phyloP scores from a whole-genome alignment of 1,284 basidiomycete species.

The Hemileia vastatrix region DNA sequence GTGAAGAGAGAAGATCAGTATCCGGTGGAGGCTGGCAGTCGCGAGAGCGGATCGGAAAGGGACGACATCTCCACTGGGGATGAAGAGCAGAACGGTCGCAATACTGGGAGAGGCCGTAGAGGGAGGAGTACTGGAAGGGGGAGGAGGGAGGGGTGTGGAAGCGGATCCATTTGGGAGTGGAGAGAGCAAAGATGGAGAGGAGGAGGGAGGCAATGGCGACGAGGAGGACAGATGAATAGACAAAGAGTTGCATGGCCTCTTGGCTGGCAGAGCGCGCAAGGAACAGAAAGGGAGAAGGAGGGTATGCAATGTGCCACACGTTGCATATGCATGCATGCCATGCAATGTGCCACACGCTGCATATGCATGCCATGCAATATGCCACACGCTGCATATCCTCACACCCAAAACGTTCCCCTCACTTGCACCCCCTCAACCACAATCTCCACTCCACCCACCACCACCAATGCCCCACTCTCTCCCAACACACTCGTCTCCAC shows the following conservation, averaged over 20 bases:
- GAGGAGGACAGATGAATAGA: not conserved
- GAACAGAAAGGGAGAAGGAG: not conserved
- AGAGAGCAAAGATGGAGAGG: constrained; percentile 6
- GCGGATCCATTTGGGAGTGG: constrained; percentile 9
- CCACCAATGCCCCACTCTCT: too few species aligned
- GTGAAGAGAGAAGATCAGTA: not conserved
- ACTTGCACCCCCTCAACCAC: constrained; percentile 11
- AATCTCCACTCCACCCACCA: not conserved
- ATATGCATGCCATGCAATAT: too few species aligned
- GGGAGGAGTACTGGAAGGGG: constrained; percentile 8
- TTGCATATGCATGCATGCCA: too few species aligned
- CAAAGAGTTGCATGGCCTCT: constrained; percentile 12
- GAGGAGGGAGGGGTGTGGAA: constrained; percentile 13
- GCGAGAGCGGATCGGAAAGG: not conserved
- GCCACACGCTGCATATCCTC: constrained; percentile 71
- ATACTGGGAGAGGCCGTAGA: constrained; percentile 8
- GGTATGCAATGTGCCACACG: too few species aligned
- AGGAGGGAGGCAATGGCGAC: not conserved
- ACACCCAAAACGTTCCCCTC: constrained; percentile 53
- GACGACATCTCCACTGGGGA: constrained; percentile 2
- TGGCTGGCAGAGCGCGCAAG: too few species aligned
- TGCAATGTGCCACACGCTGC: too few species aligned
- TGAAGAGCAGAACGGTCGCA: constrained; percentile 11
- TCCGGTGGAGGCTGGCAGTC: constrained; percentile 2
- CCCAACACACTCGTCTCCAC: too few species aligned